Evolutionary conservation across 1,139 yeast species (phyloP), one percentile per base, ranked within the genome.

Genomic region (Zygoascus meyerae): DNA sequence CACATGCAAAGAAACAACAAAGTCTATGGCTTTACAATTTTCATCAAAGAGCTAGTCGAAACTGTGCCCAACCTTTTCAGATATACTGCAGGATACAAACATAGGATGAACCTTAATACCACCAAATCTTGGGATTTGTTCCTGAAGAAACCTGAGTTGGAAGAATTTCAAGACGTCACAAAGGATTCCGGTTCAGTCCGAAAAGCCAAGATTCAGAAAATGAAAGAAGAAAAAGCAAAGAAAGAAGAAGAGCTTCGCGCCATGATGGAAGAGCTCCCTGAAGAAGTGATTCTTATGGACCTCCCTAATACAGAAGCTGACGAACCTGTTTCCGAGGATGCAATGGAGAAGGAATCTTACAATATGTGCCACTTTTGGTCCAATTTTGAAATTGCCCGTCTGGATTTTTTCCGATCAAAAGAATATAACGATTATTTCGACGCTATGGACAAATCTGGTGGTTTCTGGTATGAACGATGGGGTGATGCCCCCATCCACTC

Each of bases 401-500:
- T 86, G 2, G 87, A 81, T 56, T 64, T 87, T 14, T 89, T 87
- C 71, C 72, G 75, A 33, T 78, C 85, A 17, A 73, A 77, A 10
- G 64, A 72, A 21, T 89, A 89, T 63, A 72, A 78, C 48, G 71
- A 72, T 17, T 87, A 82, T 60, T 86, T 84, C 62, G 66, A 79
- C 33, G 78, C 72, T 53, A 66, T 89, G 46, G 96, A 89, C 48
- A 48, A 64, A 10, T 72, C 81, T 10, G 87, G 90, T 8, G 97
- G 97, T 0, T 89, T 89, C 60, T 86, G 80, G 73, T 74, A 75
- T 46, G 96, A 89, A 62, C 69, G 96, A 59, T 89, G 96, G 96
- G 97, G 97, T 1, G 97, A 89, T 70, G 96, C 96, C 0, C 95
- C 96, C 0, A 79, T 89, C 2, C 97, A 87, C 63, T 83, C 95